These are phyloP conservation scores for Aspergillus novoparasiticus DNA, from an alignment of 2,329 filamentous ascomycete genomes.

Conservation along the genomic window DNA sequence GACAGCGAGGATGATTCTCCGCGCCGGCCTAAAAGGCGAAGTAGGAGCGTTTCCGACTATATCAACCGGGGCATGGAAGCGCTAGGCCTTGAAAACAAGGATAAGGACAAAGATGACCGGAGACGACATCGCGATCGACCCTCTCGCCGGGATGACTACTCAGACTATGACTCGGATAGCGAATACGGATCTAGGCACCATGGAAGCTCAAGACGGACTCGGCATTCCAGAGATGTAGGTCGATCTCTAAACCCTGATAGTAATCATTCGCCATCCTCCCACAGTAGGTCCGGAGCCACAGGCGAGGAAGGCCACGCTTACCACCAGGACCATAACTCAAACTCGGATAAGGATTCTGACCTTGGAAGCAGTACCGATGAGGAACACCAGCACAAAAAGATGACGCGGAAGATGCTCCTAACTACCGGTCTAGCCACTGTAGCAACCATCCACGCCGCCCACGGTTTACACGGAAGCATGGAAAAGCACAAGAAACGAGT, in stretches of 20 bases:
- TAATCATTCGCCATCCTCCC: constrained; percentile 26
- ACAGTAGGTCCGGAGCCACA: constrained; percentile 25
- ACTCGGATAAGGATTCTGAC: constrained; percentile 50
- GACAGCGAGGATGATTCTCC: constrained; percentile 57
- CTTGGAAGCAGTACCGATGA: constrained; percentile 64
- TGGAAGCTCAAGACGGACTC: constrained; percentile 30
- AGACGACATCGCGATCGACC: constrained; percentile 30
- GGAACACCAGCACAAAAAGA: constrained; percentile 64
- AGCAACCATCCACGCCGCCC: constrained; percentile 69
- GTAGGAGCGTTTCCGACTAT: constrained; percentile 50
- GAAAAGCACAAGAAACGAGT: constrained; percentile 64
- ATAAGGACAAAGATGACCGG: constrained; percentile 32
- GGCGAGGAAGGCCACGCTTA: constrained; percentile 16
- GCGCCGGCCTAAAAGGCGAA: constrained; percentile 48
- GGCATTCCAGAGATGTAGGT: constrained; percentile 50
- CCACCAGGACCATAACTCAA: constrained; percentile 14
- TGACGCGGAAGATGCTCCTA: constrained; percentile 67
- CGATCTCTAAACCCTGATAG: constrained; percentile 32
- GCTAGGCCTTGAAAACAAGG: constrained; percentile 44
- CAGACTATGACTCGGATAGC: constrained; percentile 4
- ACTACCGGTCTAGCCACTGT: constrained; percentile 68
- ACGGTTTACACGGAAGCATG: constrained; percentile 65
- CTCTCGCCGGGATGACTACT: constrained; percentile 32
- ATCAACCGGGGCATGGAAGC: constrained; percentile 48
- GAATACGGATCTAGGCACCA: constrained; percentile 25